Conservation (phyloP, 306 rosid species). For the Cicer yamashitae region DNA sequence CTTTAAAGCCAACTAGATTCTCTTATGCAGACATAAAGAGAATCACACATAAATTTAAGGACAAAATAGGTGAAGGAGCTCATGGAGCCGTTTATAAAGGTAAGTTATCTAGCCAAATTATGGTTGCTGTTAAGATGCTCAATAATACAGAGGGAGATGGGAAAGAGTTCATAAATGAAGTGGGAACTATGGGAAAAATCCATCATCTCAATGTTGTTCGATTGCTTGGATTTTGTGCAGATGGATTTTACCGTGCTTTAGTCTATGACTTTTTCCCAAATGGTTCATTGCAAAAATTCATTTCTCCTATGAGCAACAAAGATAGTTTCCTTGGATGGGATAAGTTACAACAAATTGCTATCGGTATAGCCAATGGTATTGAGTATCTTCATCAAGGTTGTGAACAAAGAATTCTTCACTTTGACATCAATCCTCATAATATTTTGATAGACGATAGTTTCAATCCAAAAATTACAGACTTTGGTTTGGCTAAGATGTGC, state of each 20-base stretch:
- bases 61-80: slow-evolving; percentile 31
- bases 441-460: not conserved
- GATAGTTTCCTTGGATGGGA: slow-evolving; percentile 24
- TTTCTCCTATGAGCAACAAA: not conserved
- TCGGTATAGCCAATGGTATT: slow-evolving; percentile 38
- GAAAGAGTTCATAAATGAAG: slow-evolving; percentile 52
- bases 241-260: slow-evolving; percentile 26
- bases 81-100: slow-evolving; percentile 37
- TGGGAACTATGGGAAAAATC: slow-evolving; percentile 42
- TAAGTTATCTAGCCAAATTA: slow-evolving; percentile 7
- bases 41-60: slow-evolving; percentile 26
- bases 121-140: slow-evolving; percentile 29
- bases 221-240: slow-evolving; percentile 51
- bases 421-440: slow-evolving; percentile 39
- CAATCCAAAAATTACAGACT: slow-evolving; percentile 12
- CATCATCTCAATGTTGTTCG: slow-evolving; percentile 50
- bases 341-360: slow-evolving; percentile 29
- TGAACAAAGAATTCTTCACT: slow-evolving; percentile 40
- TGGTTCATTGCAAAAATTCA: slow-evolving; percentile 32
- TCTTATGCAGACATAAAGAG: slow-evolving; percentile 35
- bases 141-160: slow-evolving; percentile 14
- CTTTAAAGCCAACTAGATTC: slow-evolving; percentile 25
- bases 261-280: slow-evolving; percentile 33
- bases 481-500: slow-evolving; percentile 32
- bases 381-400: slow-evolving; percentile 45